A percentile compares a stretch with the other conserved stretches of the same genome.
phyloP scores from a whole-genome alignment of 176 grass and related monocot species.

The Carex littledalei region DNA sequence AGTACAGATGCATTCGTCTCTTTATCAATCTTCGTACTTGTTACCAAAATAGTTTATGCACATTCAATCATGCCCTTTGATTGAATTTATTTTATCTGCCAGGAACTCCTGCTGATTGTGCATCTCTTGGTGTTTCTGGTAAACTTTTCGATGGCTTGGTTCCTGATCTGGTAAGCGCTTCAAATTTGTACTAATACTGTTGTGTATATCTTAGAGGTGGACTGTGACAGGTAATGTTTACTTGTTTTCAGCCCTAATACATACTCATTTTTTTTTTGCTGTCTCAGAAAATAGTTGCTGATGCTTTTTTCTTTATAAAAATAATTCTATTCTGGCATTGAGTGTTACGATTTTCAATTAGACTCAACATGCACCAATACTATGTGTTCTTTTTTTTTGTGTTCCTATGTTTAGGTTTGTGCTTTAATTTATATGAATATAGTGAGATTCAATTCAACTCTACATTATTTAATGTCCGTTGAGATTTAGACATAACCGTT shows the following conservation, averaged over 20 bases:
- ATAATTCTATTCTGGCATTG: not conserved
- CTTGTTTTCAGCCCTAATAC: not conserved
- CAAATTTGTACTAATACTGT: conserved; percentile 5
- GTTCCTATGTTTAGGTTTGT: not conserved
- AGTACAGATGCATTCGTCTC: not conserved
- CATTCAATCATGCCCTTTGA: not conserved
- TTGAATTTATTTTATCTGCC: conserved; percentile 3
- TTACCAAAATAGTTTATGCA: not conserved
- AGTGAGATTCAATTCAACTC: not conserved
- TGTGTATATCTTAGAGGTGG: not conserved
- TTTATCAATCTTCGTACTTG: conserved; percentile 20
- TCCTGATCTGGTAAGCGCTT: conserved; percentile 72
- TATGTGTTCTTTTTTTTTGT: not conserved
- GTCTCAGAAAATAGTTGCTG: not conserved
- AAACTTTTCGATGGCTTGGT: conserved; percentile 79
- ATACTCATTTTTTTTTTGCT: not conserved
- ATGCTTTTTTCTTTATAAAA: not conserved
- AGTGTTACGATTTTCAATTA: not conserved
- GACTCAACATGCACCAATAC: not conserved
- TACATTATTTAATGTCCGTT: not conserved
- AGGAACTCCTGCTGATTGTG: conserved; percentile 93
- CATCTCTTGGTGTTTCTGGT: conserved; percentile 89
- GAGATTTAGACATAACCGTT: not conserved
- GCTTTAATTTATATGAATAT: not conserved
- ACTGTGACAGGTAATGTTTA: not conserved